A percentile compares a stretch with the other conserved stretches of the same genome.
Conservation (phyloP, 2,329 filamentous ascomycete species). For the Penicillium sp. region DNA sequence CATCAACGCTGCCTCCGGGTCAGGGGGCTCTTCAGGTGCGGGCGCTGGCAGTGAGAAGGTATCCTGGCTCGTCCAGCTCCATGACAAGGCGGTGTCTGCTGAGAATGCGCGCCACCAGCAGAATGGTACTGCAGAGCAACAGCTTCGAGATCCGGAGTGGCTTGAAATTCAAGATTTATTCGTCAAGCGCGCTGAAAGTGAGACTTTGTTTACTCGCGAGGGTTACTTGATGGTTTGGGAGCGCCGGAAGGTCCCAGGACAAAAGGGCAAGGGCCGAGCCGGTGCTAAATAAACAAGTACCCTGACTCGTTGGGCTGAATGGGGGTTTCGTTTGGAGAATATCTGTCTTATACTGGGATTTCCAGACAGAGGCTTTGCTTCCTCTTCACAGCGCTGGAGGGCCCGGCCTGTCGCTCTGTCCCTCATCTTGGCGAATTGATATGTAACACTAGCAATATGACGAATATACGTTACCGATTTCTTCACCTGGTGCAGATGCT, state of each 20-base stretch:
- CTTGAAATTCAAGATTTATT: conserved; percentile 90
- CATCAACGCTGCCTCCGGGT: conserved; percentile 33
- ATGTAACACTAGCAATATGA: conserved; percentile 17
- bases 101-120: conserved; percentile 36
- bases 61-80: conserved; percentile 90
- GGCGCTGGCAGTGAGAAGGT: conserved; percentile 89
- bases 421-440: conserved; percentile 2
- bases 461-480: conserved; percentile 9
- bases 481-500: too few species aligned
- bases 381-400: too few species aligned
- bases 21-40: conserved; percentile 55
- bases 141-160: conserved; percentile 68
- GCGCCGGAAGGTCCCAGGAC: conserved; percentile 57
- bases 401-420: too few species aligned
- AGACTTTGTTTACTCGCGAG: conserved; percentile 89
- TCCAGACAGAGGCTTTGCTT: too few species aligned
- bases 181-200: conserved; percentile 82
- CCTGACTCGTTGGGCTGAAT: too few species aligned
- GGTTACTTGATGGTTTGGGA: conserved; percentile 98
- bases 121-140: conserved; percentile 26
- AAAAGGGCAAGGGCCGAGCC: conserved; percentile 38
- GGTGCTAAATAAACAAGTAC: conserved; percentile 11
- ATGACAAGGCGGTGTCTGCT: conserved; percentile 63
- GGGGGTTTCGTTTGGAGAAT: too few species aligned
- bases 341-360: too few species aligned